Conservation (phyloP, 2,329 filamentous ascomycete species). For the Fusarium sublunatum region DNA sequence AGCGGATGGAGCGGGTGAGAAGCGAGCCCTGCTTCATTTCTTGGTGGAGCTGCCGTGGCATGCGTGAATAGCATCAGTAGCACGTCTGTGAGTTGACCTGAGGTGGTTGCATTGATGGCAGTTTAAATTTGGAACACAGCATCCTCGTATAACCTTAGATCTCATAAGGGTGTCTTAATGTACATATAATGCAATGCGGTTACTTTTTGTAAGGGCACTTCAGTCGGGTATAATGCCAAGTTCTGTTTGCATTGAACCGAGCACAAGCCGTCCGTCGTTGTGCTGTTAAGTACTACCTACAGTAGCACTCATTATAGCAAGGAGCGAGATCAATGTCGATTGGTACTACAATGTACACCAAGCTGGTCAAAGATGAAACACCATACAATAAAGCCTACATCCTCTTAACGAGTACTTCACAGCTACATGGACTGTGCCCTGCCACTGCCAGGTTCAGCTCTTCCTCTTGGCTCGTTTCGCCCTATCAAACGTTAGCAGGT, state of each 20-base stretch:
- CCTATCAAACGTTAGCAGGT: constrained; percentile 34
- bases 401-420: constrained; percentile 15
- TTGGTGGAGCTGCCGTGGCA: background rate
- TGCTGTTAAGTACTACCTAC: background rate
- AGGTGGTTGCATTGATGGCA: constrained; percentile 26
- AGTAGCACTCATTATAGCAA: constrained; percentile 10
- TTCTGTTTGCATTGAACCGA: constrained; percentile 3
- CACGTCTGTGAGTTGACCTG: background rate
- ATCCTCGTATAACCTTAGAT: background rate
- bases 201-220: constrained; percentile 9
- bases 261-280: constrained; percentile 4
- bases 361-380: constrained; percentile 28
- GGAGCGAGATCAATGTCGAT: constrained; percentile 9
- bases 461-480: constrained; percentile 31
- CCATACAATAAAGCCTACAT: background rate
- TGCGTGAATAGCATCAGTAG: background rate
- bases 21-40: constrained; percentile 22
- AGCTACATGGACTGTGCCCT: constrained; percentile 15
- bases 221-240: background rate
- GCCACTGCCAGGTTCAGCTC: constrained; percentile 30
- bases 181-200: background rate
- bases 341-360: constrained; percentile 13
- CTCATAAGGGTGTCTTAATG: background rate
- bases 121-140: constrained; percentile 32
- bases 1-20: constrained; percentile 17